Conservation (phyloP, 805 yeast genomes). For the Starmera dryadoides region DNA sequence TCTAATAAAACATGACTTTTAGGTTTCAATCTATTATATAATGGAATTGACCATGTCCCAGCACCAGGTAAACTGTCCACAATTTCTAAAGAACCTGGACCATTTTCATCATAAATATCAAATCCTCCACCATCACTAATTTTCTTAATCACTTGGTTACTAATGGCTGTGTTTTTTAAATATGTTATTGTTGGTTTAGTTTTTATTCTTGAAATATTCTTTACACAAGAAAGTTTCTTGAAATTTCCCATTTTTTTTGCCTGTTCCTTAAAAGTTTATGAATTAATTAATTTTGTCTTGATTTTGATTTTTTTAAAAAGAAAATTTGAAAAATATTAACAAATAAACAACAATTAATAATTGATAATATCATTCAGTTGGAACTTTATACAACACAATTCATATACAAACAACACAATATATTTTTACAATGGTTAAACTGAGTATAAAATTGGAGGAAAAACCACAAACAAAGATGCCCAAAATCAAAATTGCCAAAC, state of each 20-base stretch:
- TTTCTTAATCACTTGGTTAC: no score
- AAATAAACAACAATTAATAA: no score
- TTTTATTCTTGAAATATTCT: no score
- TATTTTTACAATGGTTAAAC: conserved; percentile 19
- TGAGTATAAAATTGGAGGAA: conserved; percentile 11
- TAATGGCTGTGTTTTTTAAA: not conserved
- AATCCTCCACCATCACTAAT: not conserved
- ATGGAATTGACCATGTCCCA: not conserved
- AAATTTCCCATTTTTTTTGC: no score
- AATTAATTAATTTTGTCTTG: no score
- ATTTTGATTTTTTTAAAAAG: no score
- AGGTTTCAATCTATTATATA: not conserved
- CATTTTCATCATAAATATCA: not conserved
- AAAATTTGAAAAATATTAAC: no score
- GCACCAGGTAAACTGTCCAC: not conserved
- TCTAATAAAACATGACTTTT: not conserved
- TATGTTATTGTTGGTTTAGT: not conserved
- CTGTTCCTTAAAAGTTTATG: no score
- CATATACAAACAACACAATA: no score
- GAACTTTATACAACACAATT: no score
- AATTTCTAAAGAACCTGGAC: not conserved
- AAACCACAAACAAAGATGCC: conserved; percentile 1
- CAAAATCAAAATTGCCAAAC: conserved; percentile 2
- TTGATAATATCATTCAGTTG: no score
- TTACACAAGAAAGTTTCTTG: no score